Percentiles rank a stretch among this genome's conserved stretches.
phyloP scores from a whole-genome alignment of 2,329 filamentous ascomycete species.

The Chalaropsis thielavioides region DNA sequence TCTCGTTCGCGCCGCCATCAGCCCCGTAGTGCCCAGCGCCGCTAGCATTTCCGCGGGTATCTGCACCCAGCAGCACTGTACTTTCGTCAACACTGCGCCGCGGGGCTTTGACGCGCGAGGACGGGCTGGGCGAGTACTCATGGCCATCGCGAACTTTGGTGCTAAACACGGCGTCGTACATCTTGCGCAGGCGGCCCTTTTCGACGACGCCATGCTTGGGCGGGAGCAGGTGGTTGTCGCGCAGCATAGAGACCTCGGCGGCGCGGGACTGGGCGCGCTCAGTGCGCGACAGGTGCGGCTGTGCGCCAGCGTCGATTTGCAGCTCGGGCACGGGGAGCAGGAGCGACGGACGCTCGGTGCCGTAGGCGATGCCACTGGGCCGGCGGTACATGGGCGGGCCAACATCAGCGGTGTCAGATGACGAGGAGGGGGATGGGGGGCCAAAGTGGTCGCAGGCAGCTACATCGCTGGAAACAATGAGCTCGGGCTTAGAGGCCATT shows the following conservation, averaged over 20 bases:
- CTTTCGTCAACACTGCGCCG: slow-evolving; percentile 10
- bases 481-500: slow-evolving; percentile 15
- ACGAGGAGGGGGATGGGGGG: slow-evolving; percentile 16
- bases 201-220: slow-evolving; percentile 32
- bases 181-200: slow-evolving; percentile 22
- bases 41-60: neutral
- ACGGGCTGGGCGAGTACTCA: slow-evolving; percentile 15
- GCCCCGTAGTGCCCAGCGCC: slow-evolving; percentile 3
- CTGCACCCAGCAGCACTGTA: neutral
- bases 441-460: slow-evolving; percentile 19
- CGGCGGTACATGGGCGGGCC: slow-evolving; percentile 53
- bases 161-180: slow-evolving; percentile 40
- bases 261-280: slow-evolving; percentile 43
- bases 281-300: slow-evolving; percentile 31
- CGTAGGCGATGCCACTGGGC: slow-evolving; percentile 61
- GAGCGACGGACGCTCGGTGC: slow-evolving; percentile 44
- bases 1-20: neutral
- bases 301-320: slow-evolving; percentile 29
- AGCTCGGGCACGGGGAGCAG: slow-evolving; percentile 48
- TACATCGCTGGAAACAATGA: slow-evolving; percentile 32
- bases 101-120: neutral
- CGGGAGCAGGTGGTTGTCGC: slow-evolving; percentile 51
- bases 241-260: slow-evolving; percentile 45
- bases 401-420: slow-evolving; percentile 24
- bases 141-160: slow-evolving; percentile 29